phyloP scores from a whole-genome alignment of 108 stramenopile genomes.

The Chaetoceros tenuissimus region DNA sequence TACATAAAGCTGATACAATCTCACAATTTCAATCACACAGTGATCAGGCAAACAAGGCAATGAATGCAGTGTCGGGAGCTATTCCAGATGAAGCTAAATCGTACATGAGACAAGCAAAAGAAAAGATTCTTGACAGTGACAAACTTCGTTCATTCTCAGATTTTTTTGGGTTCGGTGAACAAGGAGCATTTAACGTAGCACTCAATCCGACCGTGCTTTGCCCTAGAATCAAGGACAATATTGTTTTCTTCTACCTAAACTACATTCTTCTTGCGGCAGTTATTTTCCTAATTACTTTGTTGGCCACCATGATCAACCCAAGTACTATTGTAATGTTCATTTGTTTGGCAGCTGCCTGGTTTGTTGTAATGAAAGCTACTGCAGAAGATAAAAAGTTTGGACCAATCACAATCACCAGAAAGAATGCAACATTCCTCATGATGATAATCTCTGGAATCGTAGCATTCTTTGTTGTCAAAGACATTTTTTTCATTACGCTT shows the following conservation, averaged over 20 bases:
- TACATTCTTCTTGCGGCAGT: constrained; percentile 59
- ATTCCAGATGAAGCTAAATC: constrained; percentile 77
- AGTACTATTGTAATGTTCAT: constrained; percentile 68
- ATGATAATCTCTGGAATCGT: constrained; percentile 49
- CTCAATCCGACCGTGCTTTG: constrained; percentile 52
- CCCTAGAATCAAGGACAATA: constrained; percentile 69
- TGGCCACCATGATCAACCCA: constrained; percentile 66
- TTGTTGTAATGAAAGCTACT: constrained; percentile 57
- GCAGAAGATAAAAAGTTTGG: constrained; percentile 37
- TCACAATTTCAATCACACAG: neutral
- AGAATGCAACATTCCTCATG: constrained; percentile 69
- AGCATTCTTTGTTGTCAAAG: constrained; percentile 46
- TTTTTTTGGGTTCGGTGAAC: constrained; percentile 76
- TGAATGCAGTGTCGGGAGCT: constrained; percentile 38
- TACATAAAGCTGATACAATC: neutral
- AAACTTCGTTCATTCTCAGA: constrained; percentile 58
- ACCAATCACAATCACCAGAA: constrained; percentile 49
- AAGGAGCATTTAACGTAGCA: constrained; percentile 78
- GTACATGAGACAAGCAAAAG: constrained; percentile 37
- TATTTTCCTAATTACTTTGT: constrained; percentile 17
- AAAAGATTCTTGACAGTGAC: constrained; percentile 58
- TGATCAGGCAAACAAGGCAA: constrained; percentile 38
- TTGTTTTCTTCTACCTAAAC: constrained; percentile 82
- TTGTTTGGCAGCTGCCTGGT: constrained; percentile 64
- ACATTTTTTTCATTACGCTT: constrained; percentile 85